Percentiles rank a stretch among this genome's conserved stretches.
Conservation (phyloP, 2,329 filamentous ascomycete genomes). For the Trichoderma brevicompactum region DNA sequence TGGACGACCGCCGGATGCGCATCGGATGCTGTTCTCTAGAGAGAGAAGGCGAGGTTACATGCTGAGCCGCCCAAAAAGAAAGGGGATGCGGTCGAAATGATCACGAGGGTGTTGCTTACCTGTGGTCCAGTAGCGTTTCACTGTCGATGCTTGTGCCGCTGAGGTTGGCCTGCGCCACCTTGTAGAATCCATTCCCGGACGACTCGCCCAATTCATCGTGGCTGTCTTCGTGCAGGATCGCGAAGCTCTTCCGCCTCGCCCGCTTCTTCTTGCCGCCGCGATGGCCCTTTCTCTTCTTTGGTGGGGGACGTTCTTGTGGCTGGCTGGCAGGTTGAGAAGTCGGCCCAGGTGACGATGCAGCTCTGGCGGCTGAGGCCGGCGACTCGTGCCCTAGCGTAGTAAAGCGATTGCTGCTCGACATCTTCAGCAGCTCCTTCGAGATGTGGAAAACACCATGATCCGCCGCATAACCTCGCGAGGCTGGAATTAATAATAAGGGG, state of each 20-base stretch:
- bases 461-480: not conserved
- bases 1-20: slow-evolving; percentile 66
- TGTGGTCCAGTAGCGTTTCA: slow-evolving; percentile 84
- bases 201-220: slow-evolving; percentile 45
- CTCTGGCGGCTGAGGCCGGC: slow-evolving; percentile 3
- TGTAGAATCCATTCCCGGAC: slow-evolving; percentile 53
- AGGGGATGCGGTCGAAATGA: not conserved
- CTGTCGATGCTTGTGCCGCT: slow-evolving; percentile 91
- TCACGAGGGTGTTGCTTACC: slow-evolving; percentile 51
- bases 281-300: slow-evolving; percentile 71
- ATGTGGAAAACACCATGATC: slow-evolving; percentile 23
- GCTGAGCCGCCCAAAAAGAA: not conserved
- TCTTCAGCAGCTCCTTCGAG: slow-evolving; percentile 25
- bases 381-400: slow-evolving; percentile 34
- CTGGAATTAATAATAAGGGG: not conserved
- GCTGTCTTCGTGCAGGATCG: slow-evolving; percentile 62
- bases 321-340: slow-evolving; percentile 21
- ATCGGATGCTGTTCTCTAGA: slow-evolving; percentile 62
- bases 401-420: slow-evolving; percentile 40
- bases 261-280: slow-evolving; percentile 79
- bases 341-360: slow-evolving; percentile 22
- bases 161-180: slow-evolving; percentile 58
- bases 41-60: not conserved
- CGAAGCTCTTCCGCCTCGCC: slow-evolving; percentile 79
- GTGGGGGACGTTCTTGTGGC: slow-evolving; percentile 29